Evolutionary conservation across 73 alveolate genomes (phyloP).

Genomic region (Tetrahymena borealis): DNA sequence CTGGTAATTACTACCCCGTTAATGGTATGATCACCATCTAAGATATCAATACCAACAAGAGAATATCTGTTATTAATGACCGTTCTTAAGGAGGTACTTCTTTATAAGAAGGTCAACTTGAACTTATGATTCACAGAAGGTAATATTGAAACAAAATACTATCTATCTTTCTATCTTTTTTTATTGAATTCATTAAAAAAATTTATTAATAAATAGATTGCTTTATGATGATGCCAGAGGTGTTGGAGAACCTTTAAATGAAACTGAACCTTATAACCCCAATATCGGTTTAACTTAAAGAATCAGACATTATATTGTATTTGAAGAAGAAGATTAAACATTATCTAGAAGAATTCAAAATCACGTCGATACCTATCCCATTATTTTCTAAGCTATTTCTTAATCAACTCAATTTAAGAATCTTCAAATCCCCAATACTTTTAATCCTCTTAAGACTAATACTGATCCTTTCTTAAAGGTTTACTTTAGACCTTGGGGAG

Average conservation of each 20-base stretch:
- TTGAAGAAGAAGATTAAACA: neutral
- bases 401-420: neutral
- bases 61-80: constrained; percentile 58
- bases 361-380: neutral
- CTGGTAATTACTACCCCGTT: constrained; percentile 92
- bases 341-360: neutral
- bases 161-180: too few relatives aligned
- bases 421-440: neutral
- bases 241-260: constrained; percentile 71
- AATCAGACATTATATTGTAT: neutral
- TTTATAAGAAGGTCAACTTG: constrained; percentile 5
- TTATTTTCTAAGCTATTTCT: neutral
- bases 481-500: neutral
- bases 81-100: constrained; percentile 70
- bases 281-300: constrained; percentile 4
- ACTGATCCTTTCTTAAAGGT: neutral
- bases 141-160: too few relatives aligned
- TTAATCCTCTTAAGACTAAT: neutral
- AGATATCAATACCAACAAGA: constrained; percentile 43
- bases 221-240: constrained; percentile 79
- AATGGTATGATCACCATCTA: constrained; percentile 61
- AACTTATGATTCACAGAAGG: constrained; percentile 49
- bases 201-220: neutral
- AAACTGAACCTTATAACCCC: constrained; percentile 45
- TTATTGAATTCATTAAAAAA: too few relatives aligned